phyloP scores from a whole-genome alignment of 306 rosid genomes.

The Dalbergia oliveri region DNA sequence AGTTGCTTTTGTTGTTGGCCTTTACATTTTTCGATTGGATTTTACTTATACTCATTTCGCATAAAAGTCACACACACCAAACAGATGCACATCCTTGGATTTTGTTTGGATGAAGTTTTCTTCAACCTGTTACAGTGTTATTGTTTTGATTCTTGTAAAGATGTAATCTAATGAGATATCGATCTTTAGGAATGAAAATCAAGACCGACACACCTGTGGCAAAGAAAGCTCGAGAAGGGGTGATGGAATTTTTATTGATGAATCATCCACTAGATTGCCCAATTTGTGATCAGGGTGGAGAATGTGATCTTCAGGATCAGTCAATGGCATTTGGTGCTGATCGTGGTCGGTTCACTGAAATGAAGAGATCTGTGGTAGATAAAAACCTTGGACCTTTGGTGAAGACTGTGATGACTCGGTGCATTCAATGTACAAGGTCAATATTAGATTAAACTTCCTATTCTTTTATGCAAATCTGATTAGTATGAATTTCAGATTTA shows the following conservation, averaged over 20 bases:
- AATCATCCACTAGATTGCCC: constrained; percentile 99
- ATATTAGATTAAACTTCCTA: constrained; percentile 12
- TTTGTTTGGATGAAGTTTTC: constrained; percentile 24
- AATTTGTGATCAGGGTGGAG: constrained; percentile 99
- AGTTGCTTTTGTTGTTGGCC: background rate
- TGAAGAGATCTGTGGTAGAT: constrained; percentile 97
- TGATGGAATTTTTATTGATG: constrained; percentile 99
- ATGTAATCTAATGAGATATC: constrained; percentile 39
- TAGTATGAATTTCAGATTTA: constrained; percentile 14
- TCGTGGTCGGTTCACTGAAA: constrained; percentile 95
- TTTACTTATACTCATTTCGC: background rate
- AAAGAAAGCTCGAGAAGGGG: constrained; percentile 98
- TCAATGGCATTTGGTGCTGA: constrained; percentile 99
- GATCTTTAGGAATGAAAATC: constrained; percentile 89
- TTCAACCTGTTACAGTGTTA: background rate
- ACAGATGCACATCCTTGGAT: constrained; percentile 9
- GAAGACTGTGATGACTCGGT: constrained; percentile 98
- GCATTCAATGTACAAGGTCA: constrained; percentile 98
- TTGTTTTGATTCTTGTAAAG: constrained; percentile 35
- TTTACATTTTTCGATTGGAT: constrained; percentile 21
- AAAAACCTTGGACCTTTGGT: constrained; percentile 98
- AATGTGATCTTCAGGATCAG: constrained; percentile 99
- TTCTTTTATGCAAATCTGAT: constrained; percentile 13
- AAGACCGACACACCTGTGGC: constrained; percentile 97
- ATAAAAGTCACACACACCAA: background rate